phyloP scores from a whole-genome alignment of 2,329 filamentous ascomycete species.

The Blumeria hordei region DNA sequence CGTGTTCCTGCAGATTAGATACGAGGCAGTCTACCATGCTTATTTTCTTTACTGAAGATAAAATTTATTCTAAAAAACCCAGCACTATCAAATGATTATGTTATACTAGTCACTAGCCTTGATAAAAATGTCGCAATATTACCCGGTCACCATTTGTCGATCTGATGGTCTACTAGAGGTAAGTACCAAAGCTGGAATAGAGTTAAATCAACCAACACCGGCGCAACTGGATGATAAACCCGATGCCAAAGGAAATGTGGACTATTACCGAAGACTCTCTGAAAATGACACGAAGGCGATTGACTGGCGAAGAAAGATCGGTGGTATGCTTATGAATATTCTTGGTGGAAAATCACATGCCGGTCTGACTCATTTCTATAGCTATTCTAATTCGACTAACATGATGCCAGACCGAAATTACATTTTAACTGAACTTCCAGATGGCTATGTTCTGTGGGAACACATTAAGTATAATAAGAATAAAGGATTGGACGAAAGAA shows the following conservation, averaged over 20 bases:
- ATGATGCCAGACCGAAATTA: constrained; percentile 16
- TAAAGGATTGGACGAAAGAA: constrained; percentile 18
- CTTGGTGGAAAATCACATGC: constrained; percentile 16
- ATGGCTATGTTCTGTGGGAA: constrained; percentile 31
- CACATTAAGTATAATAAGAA: constrained; percentile 26
- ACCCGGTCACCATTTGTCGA: constrained; percentile 9
- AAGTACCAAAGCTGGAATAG: constrained; percentile 6
- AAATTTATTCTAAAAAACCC: too few species aligned
- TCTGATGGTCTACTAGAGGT: constrained; percentile 12
- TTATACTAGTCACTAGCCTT: too few species aligned
- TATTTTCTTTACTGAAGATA: too few species aligned
- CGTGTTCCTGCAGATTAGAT: too few species aligned
- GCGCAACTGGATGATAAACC: constrained; percentile 26
- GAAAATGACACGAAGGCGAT: constrained; percentile 26
- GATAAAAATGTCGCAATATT: constrained; percentile 8
- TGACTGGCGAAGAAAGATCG: constrained; percentile 33
- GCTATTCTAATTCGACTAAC: background rate
- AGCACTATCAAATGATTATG: too few species aligned
- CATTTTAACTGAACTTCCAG: constrained; percentile 28
- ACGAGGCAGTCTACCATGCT: too few species aligned
- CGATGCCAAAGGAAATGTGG: constrained; percentile 26
- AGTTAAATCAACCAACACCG: constrained; percentile 21
- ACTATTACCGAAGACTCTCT: constrained; percentile 27
- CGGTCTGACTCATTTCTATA: constrained; percentile 3
- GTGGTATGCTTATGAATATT: constrained; percentile 29